phyloP scores from a whole-genome alignment of 495 filamentous ascomycete species.

The Parachaetomium inaequale region DNA sequence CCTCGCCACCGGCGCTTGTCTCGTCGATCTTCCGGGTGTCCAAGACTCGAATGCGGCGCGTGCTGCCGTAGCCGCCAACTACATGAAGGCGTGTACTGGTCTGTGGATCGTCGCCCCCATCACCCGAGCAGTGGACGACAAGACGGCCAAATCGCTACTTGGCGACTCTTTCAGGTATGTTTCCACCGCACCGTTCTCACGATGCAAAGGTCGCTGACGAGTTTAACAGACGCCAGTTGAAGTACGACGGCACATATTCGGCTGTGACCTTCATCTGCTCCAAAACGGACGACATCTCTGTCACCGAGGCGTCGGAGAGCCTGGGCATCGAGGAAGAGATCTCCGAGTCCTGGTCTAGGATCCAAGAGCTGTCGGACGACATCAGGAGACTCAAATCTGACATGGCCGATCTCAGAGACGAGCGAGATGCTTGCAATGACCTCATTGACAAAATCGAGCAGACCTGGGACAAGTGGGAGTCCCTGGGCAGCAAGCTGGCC shows the following conservation, averaged over 20 bases:
- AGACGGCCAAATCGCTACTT: slow-evolving; percentile 58
- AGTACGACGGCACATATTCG: slow-evolving; percentile 58
- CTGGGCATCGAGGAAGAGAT: slow-evolving; percentile 48
- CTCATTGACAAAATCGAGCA: slow-evolving; percentile 33
- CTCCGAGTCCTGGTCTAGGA: slow-evolving; percentile 18
- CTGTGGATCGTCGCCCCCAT: slow-evolving; percentile 65
- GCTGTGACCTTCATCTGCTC: slow-evolving; percentile 62
- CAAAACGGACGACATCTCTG: slow-evolving; percentile 65
- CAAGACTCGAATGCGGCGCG: slow-evolving; percentile 65
- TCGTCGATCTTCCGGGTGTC: slow-evolving; percentile 65
- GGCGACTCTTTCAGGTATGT: slow-evolving; percentile 54
- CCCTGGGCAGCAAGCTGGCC: slow-evolving; percentile 39
- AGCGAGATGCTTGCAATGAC: slow-evolving; percentile 25
- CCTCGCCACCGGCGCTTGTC: slow-evolving; percentile 60
- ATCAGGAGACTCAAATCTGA: slow-evolving; percentile 41
- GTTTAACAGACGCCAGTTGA: slow-evolving; percentile 48
- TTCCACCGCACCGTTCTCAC: neutral
- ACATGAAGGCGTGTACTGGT: slow-evolving; percentile 55
- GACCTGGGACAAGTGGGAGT: slow-evolving; percentile 47
- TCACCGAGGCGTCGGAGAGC: slow-evolving; percentile 33
- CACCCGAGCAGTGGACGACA: slow-evolving; percentile 62
- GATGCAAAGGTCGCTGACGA: neutral
- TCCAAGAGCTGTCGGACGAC: slow-evolving; percentile 13
- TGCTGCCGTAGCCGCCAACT: slow-evolving; percentile 56
- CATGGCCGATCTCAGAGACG: slow-evolving; percentile 36